Percentiles rank a stretch among this genome's conserved stretches.
Conservation (phyloP, 495 filamentous ascomycete species). For the Clavariopsis aquatica region DNA sequence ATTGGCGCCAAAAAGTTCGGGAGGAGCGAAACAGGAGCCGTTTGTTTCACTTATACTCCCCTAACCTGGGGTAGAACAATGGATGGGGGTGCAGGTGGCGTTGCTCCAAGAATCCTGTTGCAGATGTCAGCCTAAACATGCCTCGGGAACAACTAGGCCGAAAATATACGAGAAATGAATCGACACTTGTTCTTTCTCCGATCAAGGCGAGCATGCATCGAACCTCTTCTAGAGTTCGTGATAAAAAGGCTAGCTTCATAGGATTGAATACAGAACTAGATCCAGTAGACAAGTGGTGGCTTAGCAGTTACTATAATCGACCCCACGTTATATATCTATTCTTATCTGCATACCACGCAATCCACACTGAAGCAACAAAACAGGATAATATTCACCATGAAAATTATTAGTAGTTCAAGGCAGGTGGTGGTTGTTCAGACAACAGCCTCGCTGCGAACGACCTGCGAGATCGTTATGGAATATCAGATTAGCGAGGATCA, state of each 20-base stretch:
- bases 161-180: not conserved
- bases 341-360: not conserved
- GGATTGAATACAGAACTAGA: not conserved
- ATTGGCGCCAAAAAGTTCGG: not conserved
- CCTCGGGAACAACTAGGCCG: not conserved
- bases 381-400: not conserved
- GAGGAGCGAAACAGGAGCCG: not conserved
- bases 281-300: not conserved
- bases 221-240: too few species aligned
- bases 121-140: not conserved
- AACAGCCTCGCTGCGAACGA: too few species aligned
- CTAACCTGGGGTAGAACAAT: not conserved
- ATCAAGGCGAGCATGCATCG: not conserved
- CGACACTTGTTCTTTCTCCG: not conserved
- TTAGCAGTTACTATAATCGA: not conserved
- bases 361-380: not conserved
- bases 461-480: too few species aligned
- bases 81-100: not conserved
- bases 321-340: not conserved
- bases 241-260: not conserved
- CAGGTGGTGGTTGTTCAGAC: too few species aligned
- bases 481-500: too few species aligned
- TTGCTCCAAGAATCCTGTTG: not conserved
- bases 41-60: not conserved
- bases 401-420: not conserved